Percentiles rank a stretch among this genome's conserved stretches.
Conservation (phyloP, 495 filamentous ascomycete genomes). For the Penicillium fimorum region DNA sequence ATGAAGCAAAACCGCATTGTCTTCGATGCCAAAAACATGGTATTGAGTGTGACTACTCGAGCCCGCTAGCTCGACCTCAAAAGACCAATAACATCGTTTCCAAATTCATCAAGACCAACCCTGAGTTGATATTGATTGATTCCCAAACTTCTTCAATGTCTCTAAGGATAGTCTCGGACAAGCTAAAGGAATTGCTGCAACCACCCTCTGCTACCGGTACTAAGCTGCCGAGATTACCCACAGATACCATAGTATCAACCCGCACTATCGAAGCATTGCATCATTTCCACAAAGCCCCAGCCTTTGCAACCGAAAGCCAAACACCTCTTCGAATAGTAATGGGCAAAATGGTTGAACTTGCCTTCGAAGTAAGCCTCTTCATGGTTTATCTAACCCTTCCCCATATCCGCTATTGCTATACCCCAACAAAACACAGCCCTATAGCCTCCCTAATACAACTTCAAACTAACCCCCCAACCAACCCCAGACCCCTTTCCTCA, state of each 20-base stretch:
- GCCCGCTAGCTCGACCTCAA: constrained; percentile 6
- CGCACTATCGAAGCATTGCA: constrained; percentile 29
- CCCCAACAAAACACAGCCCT: neutral
- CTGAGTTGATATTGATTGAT: constrained; percentile 20
- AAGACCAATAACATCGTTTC: constrained; percentile 19
- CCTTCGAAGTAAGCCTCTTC: constrained; percentile 38
- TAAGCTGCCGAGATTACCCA: constrained; percentile 2
- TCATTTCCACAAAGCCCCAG: constrained; percentile 35
- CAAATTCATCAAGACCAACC: constrained; percentile 14
- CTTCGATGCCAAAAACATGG: constrained; percentile 42
- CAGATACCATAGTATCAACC: neutral
- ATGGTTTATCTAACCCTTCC: neutral
- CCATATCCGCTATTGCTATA: neutral
- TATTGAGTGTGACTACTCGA: constrained; percentile 39
- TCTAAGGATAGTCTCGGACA: constrained; percentile 22
- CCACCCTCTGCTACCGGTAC: constrained; percentile 2
- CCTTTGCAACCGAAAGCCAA: constrained; percentile 23
- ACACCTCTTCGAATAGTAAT: constrained; percentile 27
- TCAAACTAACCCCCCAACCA: constrained; percentile 12
- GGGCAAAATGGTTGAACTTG: constrained; percentile 34
- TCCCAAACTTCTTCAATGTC: constrained; percentile 27
- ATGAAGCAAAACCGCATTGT: constrained; percentile 47
- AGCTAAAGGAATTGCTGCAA: constrained; percentile 28
- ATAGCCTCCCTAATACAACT: neutral
- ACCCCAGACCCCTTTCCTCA: constrained; percentile 43